Base-by-base conservation (phyloP, 2,329 filamentous ascomycete genomes). In the Botrytis porri region DNA sequence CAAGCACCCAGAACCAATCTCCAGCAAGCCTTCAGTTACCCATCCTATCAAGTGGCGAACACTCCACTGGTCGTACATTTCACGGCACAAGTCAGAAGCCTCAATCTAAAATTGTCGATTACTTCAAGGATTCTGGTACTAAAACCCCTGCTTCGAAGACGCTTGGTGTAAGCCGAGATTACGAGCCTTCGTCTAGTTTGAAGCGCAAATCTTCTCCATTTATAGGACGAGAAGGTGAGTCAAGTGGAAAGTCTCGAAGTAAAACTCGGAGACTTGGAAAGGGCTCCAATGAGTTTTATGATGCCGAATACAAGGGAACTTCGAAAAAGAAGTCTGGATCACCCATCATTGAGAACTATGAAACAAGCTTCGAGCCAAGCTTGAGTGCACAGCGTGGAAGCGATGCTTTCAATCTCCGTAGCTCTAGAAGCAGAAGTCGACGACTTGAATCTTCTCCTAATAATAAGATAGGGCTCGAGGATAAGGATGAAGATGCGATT, bases 161-260 rank as follows among this genome's bases (percentile, higher is more conserved):
- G 18, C 25, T 22, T n/a, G 18, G 32, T 41, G n/a, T 12, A 10
- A 69, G 43, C 10, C 48, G 25, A 57, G 20, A 57, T 39, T 1
- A 25, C n/a, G 35, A 32, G n/a, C 35, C 37, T 32, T 12, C 18
- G 29, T 63, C 69, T 29, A 41, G 35, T 51, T 43, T 60, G 10
- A 70, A 70, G 41, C 67, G 57, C 22, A 62, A 70, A 60, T 62
- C 66, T 61, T 69, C 37, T 14, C 51, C 66, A 35, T 41, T 20
- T 4, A 25, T 32, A 12, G 65, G 20, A 32, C 25, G 10, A 32
- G 65, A 57, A 69, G n/a, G 25, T 2, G 37, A 32, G 37, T 41
- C 65, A 18, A 69, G 16, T 57, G 25, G 37, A 25, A 69, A 69
- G 29, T 43, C 65, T 39, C 48, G 51, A 25, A 69, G n/a, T 41